Evolutionary conservation across 2,329 filamentous ascomycete species (phyloP), one percentile per base, ranked within the genome.

Genomic region (Colletotrichum chrysophilum): DNA sequence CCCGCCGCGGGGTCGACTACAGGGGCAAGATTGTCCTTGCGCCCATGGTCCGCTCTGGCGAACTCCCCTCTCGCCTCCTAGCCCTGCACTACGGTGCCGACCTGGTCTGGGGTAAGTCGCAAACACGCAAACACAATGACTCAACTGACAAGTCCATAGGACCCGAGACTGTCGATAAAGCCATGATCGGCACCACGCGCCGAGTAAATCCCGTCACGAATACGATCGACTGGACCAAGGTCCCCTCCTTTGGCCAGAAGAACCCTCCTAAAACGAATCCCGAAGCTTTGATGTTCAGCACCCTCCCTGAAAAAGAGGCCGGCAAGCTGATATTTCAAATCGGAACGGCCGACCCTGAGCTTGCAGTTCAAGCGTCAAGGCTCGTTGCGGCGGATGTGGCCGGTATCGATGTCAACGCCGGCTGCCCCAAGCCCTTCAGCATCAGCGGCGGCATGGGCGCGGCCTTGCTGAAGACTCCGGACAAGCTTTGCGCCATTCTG

Each of bases 11-110:
- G 67, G 96, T 98, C 81, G 96, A 98, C 87, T 98, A 98, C 86
- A 92, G 96, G 80, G 94, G 94, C 85, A 98, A 97, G 85, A 87
- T 98, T 78, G 97, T 98, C 60, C 93, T 99, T 78, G 97, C 97
- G 77, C 97, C 97, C 55, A 99, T 99, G 97, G 96, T 98, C 74
- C 94, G 97, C 79, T 98, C 95, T n/a, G 97, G 97, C 82, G 97
- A 99, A 88, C 88, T 98, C 76, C 96, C 97, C 4, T 97, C 95
- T 52, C 93, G 97, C 74, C 90, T 99, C 30, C 87, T 98, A 58
- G 95, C 97, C 36, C 91, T 99, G 77, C 94, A 97, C 82, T 98
- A 99, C 84, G 97, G 97, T 79, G 97, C 97, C 68, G 97, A 99
- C 85, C 89, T 99, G 18, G 97, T 99, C 79, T 99, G 97, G 96